Conservation (phyloP, 352 stramenopile species). For the Hyaloperonospora brassicae region DNA sequence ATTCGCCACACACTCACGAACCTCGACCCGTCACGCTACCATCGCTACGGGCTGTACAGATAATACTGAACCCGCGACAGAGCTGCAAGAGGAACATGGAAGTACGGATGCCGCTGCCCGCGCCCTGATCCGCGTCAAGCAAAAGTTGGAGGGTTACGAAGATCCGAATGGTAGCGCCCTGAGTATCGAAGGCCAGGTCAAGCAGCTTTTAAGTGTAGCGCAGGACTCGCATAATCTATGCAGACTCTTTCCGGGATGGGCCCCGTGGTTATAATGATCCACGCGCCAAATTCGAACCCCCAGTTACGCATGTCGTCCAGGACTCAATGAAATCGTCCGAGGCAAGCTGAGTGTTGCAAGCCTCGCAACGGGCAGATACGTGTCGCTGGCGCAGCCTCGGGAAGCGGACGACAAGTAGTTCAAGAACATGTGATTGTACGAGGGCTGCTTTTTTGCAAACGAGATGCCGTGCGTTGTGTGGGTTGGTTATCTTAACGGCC, state of each 20-base stretch:
- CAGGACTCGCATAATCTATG: slow-evolving; percentile 94
- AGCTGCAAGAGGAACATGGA: slow-evolving; percentile 24
- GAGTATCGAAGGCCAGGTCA: slow-evolving; percentile 97
- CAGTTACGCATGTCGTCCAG: too few species aligned
- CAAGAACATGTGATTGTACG: too few species aligned
- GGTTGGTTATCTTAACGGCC: too few species aligned
- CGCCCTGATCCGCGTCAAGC: slow-evolving; percentile 92
- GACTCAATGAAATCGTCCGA: too few species aligned
- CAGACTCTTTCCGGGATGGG: slow-evolving; percentile 93
- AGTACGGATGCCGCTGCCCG: slow-evolving; percentile 85
- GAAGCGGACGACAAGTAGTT: too few species aligned
- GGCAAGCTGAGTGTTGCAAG: too few species aligned
- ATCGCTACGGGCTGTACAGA: slow-evolving; percentile 8
- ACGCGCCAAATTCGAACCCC: neutral
- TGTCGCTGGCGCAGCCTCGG: too few species aligned
- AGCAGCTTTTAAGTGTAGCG: slow-evolving; percentile 95
- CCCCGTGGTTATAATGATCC: slow-evolving; percentile 85
- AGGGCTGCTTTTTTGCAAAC: too few species aligned
- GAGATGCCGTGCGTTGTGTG: too few species aligned
- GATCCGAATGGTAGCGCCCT: slow-evolving; percentile 94
- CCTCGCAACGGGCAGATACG: too few species aligned
- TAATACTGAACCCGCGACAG: slow-evolving; percentile 11
- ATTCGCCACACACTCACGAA: slow-evolving; percentile 9
- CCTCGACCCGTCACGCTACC: slow-evolving; percentile 15
- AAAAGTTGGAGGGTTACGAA: slow-evolving; percentile 98